Percentiles rank a stretch among this genome's conserved stretches.
Conservation (phyloP, 2,329 filamentous ascomycete genomes). For the Dactylellina haptotyla region DNA sequence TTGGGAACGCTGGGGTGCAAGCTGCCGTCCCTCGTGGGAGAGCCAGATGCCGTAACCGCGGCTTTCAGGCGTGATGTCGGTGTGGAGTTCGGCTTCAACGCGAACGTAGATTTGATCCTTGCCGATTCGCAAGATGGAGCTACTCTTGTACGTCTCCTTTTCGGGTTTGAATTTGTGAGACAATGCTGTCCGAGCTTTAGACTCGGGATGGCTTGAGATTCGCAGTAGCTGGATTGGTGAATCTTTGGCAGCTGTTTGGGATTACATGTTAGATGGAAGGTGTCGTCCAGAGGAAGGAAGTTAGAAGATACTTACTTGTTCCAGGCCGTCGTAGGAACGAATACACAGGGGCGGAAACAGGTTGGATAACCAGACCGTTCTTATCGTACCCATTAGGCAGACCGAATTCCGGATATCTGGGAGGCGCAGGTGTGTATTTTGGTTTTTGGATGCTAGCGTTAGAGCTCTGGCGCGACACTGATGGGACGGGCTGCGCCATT, state of each 20-base stretch:
- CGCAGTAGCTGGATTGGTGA: constrained; percentile 16
- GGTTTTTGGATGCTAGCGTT: not conserved
- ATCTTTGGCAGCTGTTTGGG: constrained; percentile 9
- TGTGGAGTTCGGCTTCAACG: constrained; percentile 10
- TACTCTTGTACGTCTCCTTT: constrained; percentile 8
- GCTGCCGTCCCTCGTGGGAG: not conserved
- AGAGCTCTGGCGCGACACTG: not conserved
- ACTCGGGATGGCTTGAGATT: not conserved
- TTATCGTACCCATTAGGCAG: constrained; percentile 9
- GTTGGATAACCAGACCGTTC: constrained; percentile 13
- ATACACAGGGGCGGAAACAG: not conserved
- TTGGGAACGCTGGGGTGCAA: not conserved
- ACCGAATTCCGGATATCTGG: constrained; percentile 14
- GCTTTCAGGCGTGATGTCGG: not conserved
- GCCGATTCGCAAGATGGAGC: not conserved
- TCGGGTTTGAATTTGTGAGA: not conserved
- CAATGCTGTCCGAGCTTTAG: not conserved
- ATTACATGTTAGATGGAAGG: not conserved
- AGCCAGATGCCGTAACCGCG: constrained; percentile 35
- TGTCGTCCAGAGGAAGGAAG: not conserved
- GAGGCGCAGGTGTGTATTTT: not conserved
- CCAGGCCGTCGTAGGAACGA: constrained; percentile 18
- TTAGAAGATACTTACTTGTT: constrained; percentile 12
- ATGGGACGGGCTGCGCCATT: constrained; percentile 3
- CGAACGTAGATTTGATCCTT: not conserved